Evolutionary conservation across 1,284 basidiomycete genomes (phyloP), one percentile per base, ranked within the genome.

Genomic region (Ceratobasidium sp.): DNA sequence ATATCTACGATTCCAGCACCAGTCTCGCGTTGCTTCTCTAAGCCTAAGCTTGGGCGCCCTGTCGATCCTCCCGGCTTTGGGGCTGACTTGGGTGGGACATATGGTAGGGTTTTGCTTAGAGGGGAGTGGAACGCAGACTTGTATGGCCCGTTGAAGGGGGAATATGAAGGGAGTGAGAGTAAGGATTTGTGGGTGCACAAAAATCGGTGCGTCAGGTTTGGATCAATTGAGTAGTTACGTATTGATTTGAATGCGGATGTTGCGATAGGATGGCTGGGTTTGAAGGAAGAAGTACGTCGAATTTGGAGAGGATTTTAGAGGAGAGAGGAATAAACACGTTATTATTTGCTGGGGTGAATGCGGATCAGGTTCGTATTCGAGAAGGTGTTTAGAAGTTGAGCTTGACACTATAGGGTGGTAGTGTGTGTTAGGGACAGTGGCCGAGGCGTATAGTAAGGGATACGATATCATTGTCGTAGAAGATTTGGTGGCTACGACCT

Each of bases 181-280:
- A 81, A 80, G 24, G 90, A 92, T 81, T 84, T 89, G 71, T 91
- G 90, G 90, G 88, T 92, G 72, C 88, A 91, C 80, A 92, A 91
- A 81, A 91, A 91, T 80, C 83, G 90, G 89, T 89, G 77, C 27
- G 83, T 63, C 5, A 17, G 76, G 29, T n/a, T 31, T 22, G 47
- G 33, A 7, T 19, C 11, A 41, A 17, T 41, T 41, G 36, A 11
- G 4, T 50, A 22, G 27, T 51, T 19, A 14, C 45, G 56, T 41
- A 62, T 22, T 19, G 33, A 31, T 51, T 44, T 65, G 24, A 33
- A 15, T 22, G 64, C 11, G 36, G 36, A 11, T 11, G 36, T n/a
- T 41, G 65, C 64, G 15, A 29, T 62, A 90, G 90, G 72, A 91
- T 91, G 87, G 90, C 90, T 78, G 90, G 86, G 15, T 79, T 91